Percentiles rank a stretch among this genome's conserved stretches.
Evolutionary conservation across 2,329 filamentous ascomycete genomes (phyloP).

Genomic region (Mollisiaceae sp.): DNA sequence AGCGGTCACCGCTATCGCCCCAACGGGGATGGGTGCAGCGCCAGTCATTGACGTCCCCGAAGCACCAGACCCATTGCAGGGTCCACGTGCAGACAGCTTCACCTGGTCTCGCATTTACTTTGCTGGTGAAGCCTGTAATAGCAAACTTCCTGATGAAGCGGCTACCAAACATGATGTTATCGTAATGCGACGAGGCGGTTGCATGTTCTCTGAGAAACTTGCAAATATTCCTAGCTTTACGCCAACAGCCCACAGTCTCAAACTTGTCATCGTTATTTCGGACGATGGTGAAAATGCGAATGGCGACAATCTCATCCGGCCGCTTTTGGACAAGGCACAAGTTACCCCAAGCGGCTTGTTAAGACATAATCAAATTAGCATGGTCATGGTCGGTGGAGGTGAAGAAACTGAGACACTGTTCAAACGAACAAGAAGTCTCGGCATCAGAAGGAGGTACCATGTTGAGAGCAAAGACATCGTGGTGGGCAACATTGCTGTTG

Average conservation of each 20-base stretch:
- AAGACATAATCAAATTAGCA: constrained; percentile 68
- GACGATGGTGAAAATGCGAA: constrained; percentile 46
- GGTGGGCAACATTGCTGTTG: constrained; percentile 79
- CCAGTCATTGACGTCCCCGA: constrained; percentile 67
- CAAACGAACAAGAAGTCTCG: constrained; percentile 67
- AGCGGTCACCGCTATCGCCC: constrained; percentile 52
- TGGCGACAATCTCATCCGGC: constrained; percentile 51
- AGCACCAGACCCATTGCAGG: constrained; percentile 44
- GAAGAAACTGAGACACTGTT: constrained; percentile 69
- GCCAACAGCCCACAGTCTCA: constrained; percentile 64
- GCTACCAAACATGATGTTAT: constrained; percentile 73
- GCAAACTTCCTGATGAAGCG: constrained; percentile 56
- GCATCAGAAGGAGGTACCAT: constrained; percentile 77
- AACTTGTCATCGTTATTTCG: constrained; percentile 81
- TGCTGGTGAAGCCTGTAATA: constrained; percentile 67
- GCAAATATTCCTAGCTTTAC: constrained; percentile 81
- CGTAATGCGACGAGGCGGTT: constrained; percentile 80
- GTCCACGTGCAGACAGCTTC: constrained; percentile 49
- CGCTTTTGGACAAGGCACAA: constrained; percentile 78
- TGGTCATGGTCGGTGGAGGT: constrained; percentile 82
- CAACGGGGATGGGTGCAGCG: constrained; percentile 65
- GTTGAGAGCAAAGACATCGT: constrained; percentile 80
- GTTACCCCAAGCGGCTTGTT: constrained; percentile 43
- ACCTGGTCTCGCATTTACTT: constrained; percentile 75
- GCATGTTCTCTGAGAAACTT: constrained; percentile 83